Percentiles rank a stretch among this genome's conserved stretches.
Evolutionary conservation across 2,329 filamentous ascomycete species (phyloP).

Genomic region (Lachnellula cervina): DNA sequence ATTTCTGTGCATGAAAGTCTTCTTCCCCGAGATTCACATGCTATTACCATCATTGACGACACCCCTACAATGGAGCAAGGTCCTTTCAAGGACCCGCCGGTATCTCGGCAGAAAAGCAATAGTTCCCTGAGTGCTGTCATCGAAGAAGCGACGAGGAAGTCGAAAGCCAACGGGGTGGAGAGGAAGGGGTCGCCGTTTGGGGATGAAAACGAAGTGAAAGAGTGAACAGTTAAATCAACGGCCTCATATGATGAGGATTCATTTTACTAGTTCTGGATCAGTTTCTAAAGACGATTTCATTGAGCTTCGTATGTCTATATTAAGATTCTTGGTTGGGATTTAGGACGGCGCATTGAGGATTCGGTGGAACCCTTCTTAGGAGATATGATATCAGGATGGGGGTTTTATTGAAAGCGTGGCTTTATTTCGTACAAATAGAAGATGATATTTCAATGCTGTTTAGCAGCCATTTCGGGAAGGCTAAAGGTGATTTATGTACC

Average conservation of each 20-base stretch:
- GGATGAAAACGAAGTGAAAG: constrained; percentile 53
- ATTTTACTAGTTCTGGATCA: constrained; percentile 4
- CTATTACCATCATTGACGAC: constrained; percentile 47
- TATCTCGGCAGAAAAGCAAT: constrained; percentile 35
- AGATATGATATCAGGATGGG: constrained; percentile 7
- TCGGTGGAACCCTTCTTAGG: neutral
- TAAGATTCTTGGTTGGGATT: constrained; percentile 13
- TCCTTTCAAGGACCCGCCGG: constrained; percentile 55
- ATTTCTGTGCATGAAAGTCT: constrained; percentile 14
- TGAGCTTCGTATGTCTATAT: constrained; percentile 25
- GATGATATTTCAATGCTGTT: constrained; percentile 8
- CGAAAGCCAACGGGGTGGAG: constrained; percentile 29
- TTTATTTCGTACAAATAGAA: constrained; percentile 9
- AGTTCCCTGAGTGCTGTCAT: constrained; percentile 51
- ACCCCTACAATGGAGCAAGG: constrained; percentile 48
- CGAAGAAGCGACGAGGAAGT: constrained; percentile 44
- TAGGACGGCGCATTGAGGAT: constrained; percentile 17
- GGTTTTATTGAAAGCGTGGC: constrained; percentile 3
- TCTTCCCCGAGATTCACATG: constrained; percentile 37
- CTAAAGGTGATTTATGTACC: too few relatives aligned
- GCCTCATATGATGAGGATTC: constrained; percentile 11
- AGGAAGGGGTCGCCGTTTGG: constrained; percentile 49
- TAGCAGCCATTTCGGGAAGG: neutral
- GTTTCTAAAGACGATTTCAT: constrained; percentile 11
- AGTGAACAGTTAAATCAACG: constrained; percentile 22